Evolutionary conservation across 2,329 filamentous ascomycete genomes (phyloP).

Genomic region (Alternaria dauci): DNA sequence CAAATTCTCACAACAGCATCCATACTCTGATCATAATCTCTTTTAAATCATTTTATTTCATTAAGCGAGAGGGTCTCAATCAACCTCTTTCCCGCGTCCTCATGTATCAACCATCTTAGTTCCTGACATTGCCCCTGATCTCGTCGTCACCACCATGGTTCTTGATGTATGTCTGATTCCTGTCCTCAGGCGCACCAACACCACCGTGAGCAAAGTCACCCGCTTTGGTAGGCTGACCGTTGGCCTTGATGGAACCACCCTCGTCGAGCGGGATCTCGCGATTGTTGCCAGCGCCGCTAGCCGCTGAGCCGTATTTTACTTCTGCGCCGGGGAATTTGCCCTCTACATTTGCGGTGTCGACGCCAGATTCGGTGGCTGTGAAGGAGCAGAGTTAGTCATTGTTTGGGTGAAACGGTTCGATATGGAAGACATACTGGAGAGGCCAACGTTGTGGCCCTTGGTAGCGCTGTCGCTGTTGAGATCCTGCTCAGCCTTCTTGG

Average conservation of each 20-base stretch:
- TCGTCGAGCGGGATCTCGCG: slow-evolving; percentile 58
- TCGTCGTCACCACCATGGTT: slow-evolving; percentile 53
- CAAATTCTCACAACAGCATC: neutral
- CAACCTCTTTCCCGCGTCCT: neutral
- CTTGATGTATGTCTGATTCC: slow-evolving; percentile 49
- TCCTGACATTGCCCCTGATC: slow-evolving; percentile 52
- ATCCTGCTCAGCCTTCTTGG: slow-evolving; percentile 59
- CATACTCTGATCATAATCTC: neutral
- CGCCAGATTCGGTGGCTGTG: slow-evolving; percentile 57
- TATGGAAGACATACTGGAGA: slow-evolving; percentile 47
- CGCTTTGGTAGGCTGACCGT: slow-evolving; percentile 57
- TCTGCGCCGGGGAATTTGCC: slow-evolving; percentile 56
- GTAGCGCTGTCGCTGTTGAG: slow-evolving; percentile 56
- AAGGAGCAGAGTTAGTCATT: neutral
- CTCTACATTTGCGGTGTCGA: slow-evolving; percentile 52
- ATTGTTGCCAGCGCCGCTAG: slow-evolving; percentile 57
- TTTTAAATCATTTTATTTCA: neutral
- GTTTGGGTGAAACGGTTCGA: neutral
- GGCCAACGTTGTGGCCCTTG: slow-evolving; percentile 46
- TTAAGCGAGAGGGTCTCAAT: neutral
- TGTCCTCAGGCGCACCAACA: slow-evolving; percentile 58
- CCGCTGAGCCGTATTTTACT: slow-evolving; percentile 55
- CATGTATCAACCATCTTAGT: slow-evolving; percentile 16
- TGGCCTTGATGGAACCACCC: slow-evolving; percentile 55
- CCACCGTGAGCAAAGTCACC: slow-evolving; percentile 57